A percentile compares a stretch with the other conserved stretches of the same genome.
Conservation (phyloP, 2,329 filamentous ascomycete species). For the Penicillium rolfsii region DNA sequence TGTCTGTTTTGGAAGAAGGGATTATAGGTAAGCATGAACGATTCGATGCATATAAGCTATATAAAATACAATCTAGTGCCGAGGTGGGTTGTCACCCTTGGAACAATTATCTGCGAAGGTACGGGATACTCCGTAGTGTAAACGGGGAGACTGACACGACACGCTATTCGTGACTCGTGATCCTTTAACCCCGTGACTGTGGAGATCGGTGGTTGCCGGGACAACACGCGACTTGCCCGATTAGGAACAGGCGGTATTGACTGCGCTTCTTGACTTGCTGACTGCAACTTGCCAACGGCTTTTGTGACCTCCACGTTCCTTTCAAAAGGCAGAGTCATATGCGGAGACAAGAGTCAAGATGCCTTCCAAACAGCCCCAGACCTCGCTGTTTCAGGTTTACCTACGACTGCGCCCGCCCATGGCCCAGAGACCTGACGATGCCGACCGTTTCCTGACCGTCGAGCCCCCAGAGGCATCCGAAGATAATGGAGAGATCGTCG, state of each 20-base stretch:
- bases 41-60: too few species aligned
- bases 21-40: too few species aligned
- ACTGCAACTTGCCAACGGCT: constrained; percentile 11
- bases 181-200: background rate
- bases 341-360: constrained; percentile 21
- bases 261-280: constrained; percentile 15
- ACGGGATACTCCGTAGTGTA: too few species aligned
- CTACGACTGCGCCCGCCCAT: constrained; percentile 76
- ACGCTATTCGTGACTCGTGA: too few species aligned
- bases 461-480: constrained; percentile 57
- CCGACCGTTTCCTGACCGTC: constrained; percentile 75
- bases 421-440: constrained; percentile 44
- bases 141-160: too few species aligned
- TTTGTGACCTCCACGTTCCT: constrained; percentile 16
- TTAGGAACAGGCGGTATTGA: constrained; percentile 13
- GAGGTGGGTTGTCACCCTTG: too few species aligned
- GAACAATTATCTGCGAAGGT: too few species aligned
- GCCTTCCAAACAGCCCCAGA: constrained; percentile 51
- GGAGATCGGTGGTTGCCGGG: constrained; percentile 11
- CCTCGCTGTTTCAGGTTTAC: constrained; percentile 85
- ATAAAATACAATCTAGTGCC: too few species aligned
- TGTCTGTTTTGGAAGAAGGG: too few species aligned
- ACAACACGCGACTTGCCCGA: constrained; percentile 14
- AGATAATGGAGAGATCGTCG: constrained; percentile 35
- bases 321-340: constrained; percentile 5